These are phyloP conservation scores for Cercospora sp. DNA, from an alignment of 2,329 filamentous ascomycete genomes.

Conservation along the genomic window DNA sequence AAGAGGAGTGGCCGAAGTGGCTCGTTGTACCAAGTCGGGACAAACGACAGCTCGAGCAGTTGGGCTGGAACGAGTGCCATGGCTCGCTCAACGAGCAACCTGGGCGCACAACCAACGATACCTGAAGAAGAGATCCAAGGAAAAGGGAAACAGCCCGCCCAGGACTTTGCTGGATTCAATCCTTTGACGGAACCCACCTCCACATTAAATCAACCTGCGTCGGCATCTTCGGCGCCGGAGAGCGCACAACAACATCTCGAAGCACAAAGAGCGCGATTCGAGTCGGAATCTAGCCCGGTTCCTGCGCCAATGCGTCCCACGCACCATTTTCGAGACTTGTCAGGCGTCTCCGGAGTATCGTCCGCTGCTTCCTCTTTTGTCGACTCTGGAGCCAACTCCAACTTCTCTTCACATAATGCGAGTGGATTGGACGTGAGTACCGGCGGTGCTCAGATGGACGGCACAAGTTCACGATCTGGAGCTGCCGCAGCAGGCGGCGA, in stretches of 20 bases:
- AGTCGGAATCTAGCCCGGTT: conserved; percentile 31
- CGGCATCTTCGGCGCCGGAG: conserved; percentile 28
- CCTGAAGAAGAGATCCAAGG: conserved; percentile 40
- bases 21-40: conserved; percentile 52
- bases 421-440: conserved; percentile 54
- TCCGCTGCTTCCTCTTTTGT: conserved; percentile 75
- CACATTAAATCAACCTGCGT: conserved; percentile 41
- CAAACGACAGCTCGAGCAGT: conserved; percentile 39
- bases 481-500: conserved; percentile 60
- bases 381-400: conserved; percentile 57
- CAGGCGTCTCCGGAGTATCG: conserved; percentile 83
- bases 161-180: conserved; percentile 46
- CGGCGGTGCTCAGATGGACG: conserved; percentile 17
- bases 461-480: conserved; percentile 30
- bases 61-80: conserved; percentile 36
- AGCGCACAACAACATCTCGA: conserved; percentile 50
- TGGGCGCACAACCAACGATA: conserved; percentile 47
- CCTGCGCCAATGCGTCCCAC: conserved; percentile 30
- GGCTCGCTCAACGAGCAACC: conserved; percentile 51
- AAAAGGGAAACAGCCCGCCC: conserved; percentile 52
- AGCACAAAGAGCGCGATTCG: conserved; percentile 47
- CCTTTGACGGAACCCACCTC: conserved; percentile 46
- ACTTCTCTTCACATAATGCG: conserved; percentile 49
- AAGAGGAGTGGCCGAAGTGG: conserved; percentile 61
- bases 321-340: conserved; percentile 74